Evolutionary conservation across 306 rosid genomes (phyloP), one percentile per base, ranked within the genome.

Genomic region (Pyrus pyrifolia): DNA sequence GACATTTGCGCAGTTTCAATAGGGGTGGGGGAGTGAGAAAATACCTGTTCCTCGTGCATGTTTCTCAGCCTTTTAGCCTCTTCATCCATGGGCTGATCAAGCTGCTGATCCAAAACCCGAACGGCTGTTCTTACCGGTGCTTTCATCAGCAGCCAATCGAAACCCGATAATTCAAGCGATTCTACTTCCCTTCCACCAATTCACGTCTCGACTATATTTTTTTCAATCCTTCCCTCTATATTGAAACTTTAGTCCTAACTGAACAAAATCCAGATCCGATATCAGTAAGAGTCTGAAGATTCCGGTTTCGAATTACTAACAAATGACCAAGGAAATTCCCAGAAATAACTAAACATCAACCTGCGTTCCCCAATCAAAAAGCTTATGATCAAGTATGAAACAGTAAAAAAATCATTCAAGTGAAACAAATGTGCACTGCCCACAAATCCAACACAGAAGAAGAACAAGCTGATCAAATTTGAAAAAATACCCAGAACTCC

Each of bases 71-170:
- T 62, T 15, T 29, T 62, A 62, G 67, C 67, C 67, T 62, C 67
- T 38, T 62, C 67, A 62, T 62, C 67, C 67, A 62, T 62, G 40
- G 67, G 38, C 67, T 62, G 67, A 62, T 62, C 67, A 62, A 62
- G n/a, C 67, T 62, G 67, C 67, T 62, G 67, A 62, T 62, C 67
- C 67, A 62, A 27, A 62, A 8, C 29, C 62, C 29, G 11, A n/a
- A 57, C 5, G 29, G 1, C 29, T 25, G 6, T n/a, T 57, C 11
- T 14, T 29, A 29, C 27, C 67, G 15, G 67, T 62, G 21, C 2
- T 29, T 14, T 62, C 67, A 13, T 27, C 67, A 14, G 67, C 11
- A 57, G 27, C 62, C 62, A n/a, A n/a, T n/a, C 27, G 29, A n/a
- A 57, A 57, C 62, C 31, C 40, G 10, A 62, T 62, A 3, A 62